These are phyloP conservation scores for Rhizopogon vulgaris DNA, from an alignment of 768 basidiomycete genomes.

Conservation along the genomic window DNA sequence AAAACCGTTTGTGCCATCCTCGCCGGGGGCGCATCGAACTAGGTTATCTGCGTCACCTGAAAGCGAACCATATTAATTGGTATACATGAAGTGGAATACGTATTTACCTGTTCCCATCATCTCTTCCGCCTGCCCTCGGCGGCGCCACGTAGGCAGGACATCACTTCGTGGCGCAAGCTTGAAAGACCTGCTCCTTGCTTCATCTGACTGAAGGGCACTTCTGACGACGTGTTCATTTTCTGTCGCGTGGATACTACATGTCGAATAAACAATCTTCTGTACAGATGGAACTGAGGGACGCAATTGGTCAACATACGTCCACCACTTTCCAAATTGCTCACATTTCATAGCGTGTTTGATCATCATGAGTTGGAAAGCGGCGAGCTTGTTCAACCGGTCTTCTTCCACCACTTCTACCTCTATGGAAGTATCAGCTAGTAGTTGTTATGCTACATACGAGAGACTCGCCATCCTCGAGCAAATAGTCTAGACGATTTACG, in stretches of 20 bases:
- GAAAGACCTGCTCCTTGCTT: constrained; percentile 59
- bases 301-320: constrained; percentile 6
- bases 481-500: constrained; percentile 81
- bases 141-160: constrained; percentile 77
- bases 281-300: constrained; percentile 60
- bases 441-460: constrained; percentile 2
- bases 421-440: constrained; percentile 14
- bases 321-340: constrained; percentile 28
- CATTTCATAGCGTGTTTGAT: constrained; percentile 95
- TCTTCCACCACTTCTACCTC: constrained; percentile 54
- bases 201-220: constrained; percentile 62
- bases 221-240: constrained; percentile 94
- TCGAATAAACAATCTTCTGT: constrained; percentile 87
- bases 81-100: not conserved
- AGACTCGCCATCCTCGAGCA: constrained; percentile 62
- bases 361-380: constrained; percentile 85
- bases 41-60: constrained; percentile 54
- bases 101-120: constrained; percentile 48
- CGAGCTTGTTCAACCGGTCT: constrained; percentile 76
- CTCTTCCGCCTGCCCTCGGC: constrained; percentile 69
- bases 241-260: constrained; percentile 87
- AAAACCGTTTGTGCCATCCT: constrained; percentile 93
- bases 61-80: not conserved
- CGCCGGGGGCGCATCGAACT: constrained; percentile 70
- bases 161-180: constrained; percentile 56